Percentiles rank a stretch among this genome's conserved stretches.
phyloP scores from a whole-genome alignment of 1,284 basidiomycete genomes.

The Sphaerobolus stellatus region DNA sequence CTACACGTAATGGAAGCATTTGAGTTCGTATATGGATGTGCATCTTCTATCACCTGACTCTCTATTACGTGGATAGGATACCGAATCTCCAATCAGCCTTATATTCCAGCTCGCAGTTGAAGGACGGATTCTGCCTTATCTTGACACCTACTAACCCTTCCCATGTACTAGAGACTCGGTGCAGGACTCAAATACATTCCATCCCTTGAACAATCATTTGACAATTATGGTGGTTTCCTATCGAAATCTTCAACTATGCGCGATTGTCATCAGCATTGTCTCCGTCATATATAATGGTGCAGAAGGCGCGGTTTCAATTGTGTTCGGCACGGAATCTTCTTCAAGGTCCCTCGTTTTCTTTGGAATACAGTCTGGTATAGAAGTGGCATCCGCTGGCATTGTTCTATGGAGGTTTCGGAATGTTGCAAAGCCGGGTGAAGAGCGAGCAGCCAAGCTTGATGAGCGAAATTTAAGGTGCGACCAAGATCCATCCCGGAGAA shows the following conservation, averaged over 20 bases:
- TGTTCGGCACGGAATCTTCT: slow-evolving; percentile 43
- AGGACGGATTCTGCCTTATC: no score
- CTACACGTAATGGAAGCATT: no score
- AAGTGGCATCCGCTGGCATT: slow-evolving; percentile 41
- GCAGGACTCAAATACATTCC: no score
- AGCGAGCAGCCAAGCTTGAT: slow-evolving; percentile 21
- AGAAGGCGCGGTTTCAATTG: slow-evolving; percentile 42
- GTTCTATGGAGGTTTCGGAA: slow-evolving; percentile 45
- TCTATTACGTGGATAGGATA: no score
- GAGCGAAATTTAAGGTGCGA: slow-evolving; percentile 31
- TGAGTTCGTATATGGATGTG: no score
- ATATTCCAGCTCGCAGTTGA: no score
- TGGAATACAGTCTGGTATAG: slow-evolving; percentile 49
- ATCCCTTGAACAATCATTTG: no score
- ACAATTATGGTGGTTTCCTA: slow-evolving; percentile 22
- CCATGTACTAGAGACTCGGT: no score
- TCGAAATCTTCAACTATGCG: slow-evolving; percentile 33
- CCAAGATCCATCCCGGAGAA: neutral
- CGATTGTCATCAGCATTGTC: slow-evolving; percentile 35
- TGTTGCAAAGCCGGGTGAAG: slow-evolving; percentile 33
- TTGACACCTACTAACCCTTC: no score
- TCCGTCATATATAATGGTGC: slow-evolving; percentile 35
- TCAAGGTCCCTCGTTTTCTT: slow-evolving; percentile 52
- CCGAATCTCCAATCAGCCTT: no score
- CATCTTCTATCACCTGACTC: no score